Conservation (phyloP, 352 stramenopile species). For the Aphanomyces invadans region DNA sequence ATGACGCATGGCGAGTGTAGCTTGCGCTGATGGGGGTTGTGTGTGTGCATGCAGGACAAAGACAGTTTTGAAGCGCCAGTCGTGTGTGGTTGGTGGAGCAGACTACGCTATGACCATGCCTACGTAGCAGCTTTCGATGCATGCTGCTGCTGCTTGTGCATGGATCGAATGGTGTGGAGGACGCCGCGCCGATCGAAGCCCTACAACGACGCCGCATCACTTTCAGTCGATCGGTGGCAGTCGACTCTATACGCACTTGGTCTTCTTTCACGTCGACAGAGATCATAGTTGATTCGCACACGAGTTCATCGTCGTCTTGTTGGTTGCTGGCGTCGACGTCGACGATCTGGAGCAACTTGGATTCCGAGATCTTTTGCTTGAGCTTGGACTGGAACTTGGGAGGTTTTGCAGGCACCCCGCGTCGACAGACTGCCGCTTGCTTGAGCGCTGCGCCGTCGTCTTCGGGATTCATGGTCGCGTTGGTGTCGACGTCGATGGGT, state of each 20-base stretch:
- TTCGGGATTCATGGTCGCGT: not conserved
- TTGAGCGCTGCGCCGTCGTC: not conserved
- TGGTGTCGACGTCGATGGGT: not conserved
- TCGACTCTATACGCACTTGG: not conserved
- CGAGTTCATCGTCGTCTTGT: slow-evolving; percentile 15
- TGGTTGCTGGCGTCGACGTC: slow-evolving; percentile 15
- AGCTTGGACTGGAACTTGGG: slow-evolving; percentile 23
- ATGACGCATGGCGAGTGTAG: too few relatives aligned
- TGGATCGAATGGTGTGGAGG: slow-evolving; percentile 22
- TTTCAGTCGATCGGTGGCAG: not conserved
- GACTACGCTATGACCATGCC: too few relatives aligned
- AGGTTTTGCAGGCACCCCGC: not conserved
- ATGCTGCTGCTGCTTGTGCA: slow-evolving; percentile 7
- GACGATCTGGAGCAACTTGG: slow-evolving; percentile 23
- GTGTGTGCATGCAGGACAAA: too few relatives aligned
- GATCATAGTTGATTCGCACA: slow-evolving; percentile 24
- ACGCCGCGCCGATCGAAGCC: slow-evolving; percentile 19
- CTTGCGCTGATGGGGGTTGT: too few relatives aligned
- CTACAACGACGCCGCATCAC: not conserved
- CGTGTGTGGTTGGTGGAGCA: too few relatives aligned
- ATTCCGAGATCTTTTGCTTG: slow-evolving; percentile 24
- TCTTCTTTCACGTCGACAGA: not conserved
- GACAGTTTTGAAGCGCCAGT: too few relatives aligned
- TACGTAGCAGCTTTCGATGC: too few relatives aligned
- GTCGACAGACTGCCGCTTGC: too few relatives aligned